Base-by-base conservation (phyloP, 1,284 basidiomycete genomes). In the Mycena sp. region DNA sequence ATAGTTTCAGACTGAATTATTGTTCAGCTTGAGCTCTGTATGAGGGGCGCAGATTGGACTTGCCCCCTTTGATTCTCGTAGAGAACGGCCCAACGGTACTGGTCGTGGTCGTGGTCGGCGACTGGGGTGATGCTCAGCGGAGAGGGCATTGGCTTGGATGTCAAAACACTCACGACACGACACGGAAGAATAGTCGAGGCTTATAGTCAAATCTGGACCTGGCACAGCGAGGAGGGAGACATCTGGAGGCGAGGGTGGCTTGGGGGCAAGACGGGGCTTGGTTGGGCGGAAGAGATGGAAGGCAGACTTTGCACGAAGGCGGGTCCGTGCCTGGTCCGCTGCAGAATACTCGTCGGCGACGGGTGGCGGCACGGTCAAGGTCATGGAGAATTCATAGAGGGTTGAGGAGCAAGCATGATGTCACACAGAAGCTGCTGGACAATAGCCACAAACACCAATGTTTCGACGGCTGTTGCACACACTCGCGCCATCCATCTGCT, bases 11-110 rank as follows among this genome's bases (percentile, higher is more conserved):
- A 9, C 91, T 91, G 67, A 48, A 38, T 21, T 58, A 32, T 10
- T n/a, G 21, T 17, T 32, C 51, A 58, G 19, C 60, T 51, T 61
- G n/a, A 52, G 43, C 12, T 26, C 16, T 41, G 23, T 29, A 19
- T n/a, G 29, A 50, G 61, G 64, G 29, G 71, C 61, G 32, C 51
- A 46, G n/a, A 58, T 21, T 49, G 19, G 11, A 78, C 83, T 61
- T 69, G 91, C 91, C 92, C 92, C 73, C 92, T 80, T 74, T 94
- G 92, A 71, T 94, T 64, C 51, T 67, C 82, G 46, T 80, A 83
- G 10, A 93, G 70, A 16, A 90, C 74, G 9, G 89, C 91, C 92
- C 92, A 94, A 72, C 84, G 81, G 72, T 90, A 93, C 9, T 82
- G 72, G 63, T 80, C 69, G 38, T 79, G 72, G 63, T 80, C 68